phyloP scores from a whole-genome alignment of 345 rosid genomes.

The Rubroshorea leprosula region DNA sequence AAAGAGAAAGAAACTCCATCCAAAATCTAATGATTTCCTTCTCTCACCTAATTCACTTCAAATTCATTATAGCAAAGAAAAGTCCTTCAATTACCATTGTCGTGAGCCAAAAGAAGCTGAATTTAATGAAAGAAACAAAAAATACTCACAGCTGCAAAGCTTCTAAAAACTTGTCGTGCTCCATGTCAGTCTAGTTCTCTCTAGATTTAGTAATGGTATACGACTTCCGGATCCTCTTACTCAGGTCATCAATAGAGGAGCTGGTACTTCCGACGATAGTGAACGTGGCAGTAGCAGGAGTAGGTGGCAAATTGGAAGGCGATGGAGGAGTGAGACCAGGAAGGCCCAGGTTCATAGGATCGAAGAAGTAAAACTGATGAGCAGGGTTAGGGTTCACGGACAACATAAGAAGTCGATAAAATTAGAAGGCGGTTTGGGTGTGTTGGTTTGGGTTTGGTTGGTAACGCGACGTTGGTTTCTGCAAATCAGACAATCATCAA shows the following conservation, averaged over 20 bases:
- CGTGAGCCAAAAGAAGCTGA: background rate
- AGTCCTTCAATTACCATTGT: background rate
- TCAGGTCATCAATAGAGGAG: slow-evolving; percentile 44
- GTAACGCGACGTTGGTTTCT: too few relatives aligned
- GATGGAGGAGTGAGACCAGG: slow-evolving; percentile 37
- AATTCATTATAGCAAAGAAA: background rate
- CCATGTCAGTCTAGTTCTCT: slow-evolving; percentile 96
- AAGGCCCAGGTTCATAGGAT: slow-evolving; percentile 48
- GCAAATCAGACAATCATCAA: too few relatives aligned
- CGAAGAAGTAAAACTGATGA: slow-evolving; percentile 51
- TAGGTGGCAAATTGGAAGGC: slow-evolving; percentile 15
- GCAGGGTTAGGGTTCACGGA: slow-evolving; percentile 53
- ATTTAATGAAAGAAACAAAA: background rate
- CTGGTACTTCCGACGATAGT: slow-evolving; percentile 14
- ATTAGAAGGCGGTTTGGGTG: background rate
- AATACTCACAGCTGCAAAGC: slow-evolving; percentile 76
- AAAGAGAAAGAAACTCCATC: too few relatives aligned
- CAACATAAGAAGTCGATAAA: slow-evolving; percentile 37
- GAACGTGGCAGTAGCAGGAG: slow-evolving; percentile 11
- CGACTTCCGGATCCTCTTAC: slow-evolving; percentile 82
- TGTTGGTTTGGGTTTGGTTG: too few relatives aligned
- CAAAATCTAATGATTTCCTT: background rate
- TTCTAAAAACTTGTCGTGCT: slow-evolving; percentile 92
- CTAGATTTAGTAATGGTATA: slow-evolving; percentile 90
- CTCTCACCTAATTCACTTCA: background rate